These are phyloP conservation scores for Trichophyton benhamiae DNA, from an alignment of 2,329 filamentous ascomycete species.

Conservation along the genomic window DNA sequence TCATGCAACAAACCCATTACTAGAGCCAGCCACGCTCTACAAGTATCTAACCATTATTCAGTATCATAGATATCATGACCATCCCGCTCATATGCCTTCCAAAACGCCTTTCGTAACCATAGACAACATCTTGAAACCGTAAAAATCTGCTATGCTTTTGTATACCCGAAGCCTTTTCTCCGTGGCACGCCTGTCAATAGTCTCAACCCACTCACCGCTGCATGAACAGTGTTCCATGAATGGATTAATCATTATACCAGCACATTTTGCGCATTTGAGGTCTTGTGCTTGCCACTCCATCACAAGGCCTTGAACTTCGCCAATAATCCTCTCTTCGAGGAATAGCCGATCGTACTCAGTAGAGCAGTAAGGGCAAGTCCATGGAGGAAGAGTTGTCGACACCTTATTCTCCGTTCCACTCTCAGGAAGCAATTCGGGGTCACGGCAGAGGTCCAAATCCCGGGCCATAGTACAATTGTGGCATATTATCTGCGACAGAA, in stretches of 20 bases:
- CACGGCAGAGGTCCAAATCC: constrained; percentile 84
- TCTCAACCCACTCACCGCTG: constrained; percentile 70
- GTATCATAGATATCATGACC: not conserved
- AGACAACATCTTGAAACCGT: constrained; percentile 68
- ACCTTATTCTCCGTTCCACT: constrained; percentile 18
- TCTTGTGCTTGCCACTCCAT: constrained; percentile 83
- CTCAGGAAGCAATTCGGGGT: constrained; percentile 62
- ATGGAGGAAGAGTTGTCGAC: constrained; percentile 34
- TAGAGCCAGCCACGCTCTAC: not conserved
- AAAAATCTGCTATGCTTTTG: constrained; percentile 62
- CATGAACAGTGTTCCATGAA: constrained; percentile 96
- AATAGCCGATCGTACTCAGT: constrained; percentile 63
- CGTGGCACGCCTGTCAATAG: constrained; percentile 55
- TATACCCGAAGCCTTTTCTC: constrained; percentile 56
- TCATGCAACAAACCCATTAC: not conserved
- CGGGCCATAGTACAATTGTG: constrained; percentile 79
- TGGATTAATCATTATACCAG: constrained; percentile 62
- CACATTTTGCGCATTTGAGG: constrained; percentile 66
- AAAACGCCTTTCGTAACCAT: constrained; percentile 58
- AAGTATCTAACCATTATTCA: not conserved
- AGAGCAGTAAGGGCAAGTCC: constrained; percentile 67
- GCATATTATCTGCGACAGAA: constrained; percentile 66
- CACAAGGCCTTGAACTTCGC: constrained; percentile 59
- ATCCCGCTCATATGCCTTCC: constrained; percentile 7
- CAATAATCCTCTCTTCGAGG: constrained; percentile 73